These are phyloP conservation scores for Kwoniella shandongensis DNA, from an alignment of 768 basidiomycete species.

Conservation along the genomic window DNA sequence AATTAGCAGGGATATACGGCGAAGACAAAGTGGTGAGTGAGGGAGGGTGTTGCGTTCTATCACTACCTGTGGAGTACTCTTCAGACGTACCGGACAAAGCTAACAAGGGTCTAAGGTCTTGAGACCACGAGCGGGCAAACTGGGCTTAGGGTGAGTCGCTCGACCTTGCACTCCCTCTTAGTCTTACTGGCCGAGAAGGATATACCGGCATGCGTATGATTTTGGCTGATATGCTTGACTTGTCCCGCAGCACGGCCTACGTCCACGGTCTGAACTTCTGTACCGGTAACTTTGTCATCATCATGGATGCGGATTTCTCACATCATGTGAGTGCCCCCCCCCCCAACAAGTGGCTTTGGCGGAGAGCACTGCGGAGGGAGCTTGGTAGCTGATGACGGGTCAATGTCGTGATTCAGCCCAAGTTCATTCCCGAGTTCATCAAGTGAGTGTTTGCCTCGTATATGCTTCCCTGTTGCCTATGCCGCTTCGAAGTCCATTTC, in stretches of 20 bases:
- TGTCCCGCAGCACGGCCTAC: slow-evolving; percentile 71
- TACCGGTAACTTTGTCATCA: slow-evolving; percentile 88
- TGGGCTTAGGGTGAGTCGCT: slow-evolving; percentile 73
- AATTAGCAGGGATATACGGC: slow-evolving; percentile 76
- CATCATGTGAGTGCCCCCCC: slow-evolving; percentile 68
- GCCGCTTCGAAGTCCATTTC: no score
- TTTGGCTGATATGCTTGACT: no score
- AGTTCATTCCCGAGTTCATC: slow-evolving; percentile 92
- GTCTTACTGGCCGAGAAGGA: no score
- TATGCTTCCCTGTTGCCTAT: neutral
- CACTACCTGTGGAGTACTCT: neutral
- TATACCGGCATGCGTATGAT: no score
- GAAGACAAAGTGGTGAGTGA: slow-evolving; percentile 73
- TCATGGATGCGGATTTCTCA: slow-evolving; percentile 96
- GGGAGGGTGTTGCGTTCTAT: neutral
- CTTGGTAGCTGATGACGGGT: no score
- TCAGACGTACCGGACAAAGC: neutral
- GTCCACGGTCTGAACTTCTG: slow-evolving; percentile 87
- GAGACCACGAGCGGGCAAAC: slow-evolving; percentile 83
- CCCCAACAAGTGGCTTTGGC: neutral
- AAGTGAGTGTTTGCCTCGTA: no score
- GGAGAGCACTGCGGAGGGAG: slow-evolving; percentile 2
- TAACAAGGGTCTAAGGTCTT: slow-evolving; percentile 65
- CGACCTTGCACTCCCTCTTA: neutral
- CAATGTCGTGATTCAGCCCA: no score